Conservation (phyloP, 495 filamentous ascomycete species). For the Daldinia caldariorum region DNA sequence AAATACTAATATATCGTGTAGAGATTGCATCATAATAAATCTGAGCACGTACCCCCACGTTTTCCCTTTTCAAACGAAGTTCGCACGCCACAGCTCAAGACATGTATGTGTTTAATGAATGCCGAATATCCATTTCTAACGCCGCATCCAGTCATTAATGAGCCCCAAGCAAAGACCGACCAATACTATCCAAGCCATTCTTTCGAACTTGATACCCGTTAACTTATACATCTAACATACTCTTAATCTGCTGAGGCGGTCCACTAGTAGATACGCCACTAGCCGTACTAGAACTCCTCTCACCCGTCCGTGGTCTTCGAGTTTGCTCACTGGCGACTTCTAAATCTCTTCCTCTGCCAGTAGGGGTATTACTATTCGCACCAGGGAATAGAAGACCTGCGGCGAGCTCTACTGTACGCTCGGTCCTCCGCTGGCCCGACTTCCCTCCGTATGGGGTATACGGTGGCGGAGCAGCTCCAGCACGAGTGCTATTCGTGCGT, state of each 20-base stretch:
- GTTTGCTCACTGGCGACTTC: slow-evolving; percentile 20
- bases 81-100: background rate
- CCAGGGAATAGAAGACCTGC: slow-evolving; percentile 53
- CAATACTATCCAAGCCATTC: background rate
- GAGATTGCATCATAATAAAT: background rate
- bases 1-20: slow-evolving; percentile 1
- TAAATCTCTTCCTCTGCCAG: slow-evolving; percentile 41
- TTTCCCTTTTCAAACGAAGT: background rate
- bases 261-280: slow-evolving; percentile 49
- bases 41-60: background rate
- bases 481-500: slow-evolving; percentile 35
- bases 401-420: slow-evolving; percentile 49
- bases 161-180: slow-evolving; percentile 27
- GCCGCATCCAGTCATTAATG: slow-evolving; percentile 30
- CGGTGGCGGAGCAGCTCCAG: slow-evolving; percentile 36
- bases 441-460: slow-evolving; percentile 49
- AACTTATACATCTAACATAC: slow-evolving; percentile 67
- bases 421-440: slow-evolving; percentile 49
- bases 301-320: slow-evolving; percentile 28
- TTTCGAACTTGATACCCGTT: slow-evolving; percentile 1
- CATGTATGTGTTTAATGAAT: slow-evolving; percentile 12
- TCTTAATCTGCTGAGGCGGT: slow-evolving; percentile 61
- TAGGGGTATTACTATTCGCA: slow-evolving; percentile 40
- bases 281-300: slow-evolving; percentile 49
- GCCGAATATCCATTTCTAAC: slow-evolving; percentile 15